Base-by-base conservation (phyloP, 2,329 filamentous ascomycete species). In the Ophiocordyceps camponoti-floridani region DNA sequence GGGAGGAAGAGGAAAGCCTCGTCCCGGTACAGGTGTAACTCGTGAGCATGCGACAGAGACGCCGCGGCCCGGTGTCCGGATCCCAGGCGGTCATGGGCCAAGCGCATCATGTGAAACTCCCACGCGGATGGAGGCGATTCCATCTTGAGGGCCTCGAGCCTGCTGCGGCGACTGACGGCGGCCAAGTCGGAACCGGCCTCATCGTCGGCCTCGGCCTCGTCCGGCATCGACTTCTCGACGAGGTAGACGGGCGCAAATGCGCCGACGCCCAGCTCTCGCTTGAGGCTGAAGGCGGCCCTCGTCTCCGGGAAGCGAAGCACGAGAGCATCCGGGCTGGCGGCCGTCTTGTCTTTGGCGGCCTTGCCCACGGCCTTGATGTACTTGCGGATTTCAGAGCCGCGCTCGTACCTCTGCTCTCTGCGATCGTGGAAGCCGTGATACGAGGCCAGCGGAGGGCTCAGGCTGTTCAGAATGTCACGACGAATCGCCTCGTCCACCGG, bases 181-280 rank as follows among this genome's bases (percentile, higher is more conserved):
- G 80, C 76, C 12, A 69, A 62, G 28, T 37, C 33, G 9, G 5
- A 14, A 5, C n/a, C 31, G 6, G 6, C 31, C 12, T 35, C 31
- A 6, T 35, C 44, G 30, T 73, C 68, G 14, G 73, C 66, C 16
- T 66, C 61, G 30, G 62, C 55, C 10, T 67, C 63, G 0, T 65
- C 63, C 30, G 71, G 67, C 0, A 65, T 64, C n/a, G 76, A 72
- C 53, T 81, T 82, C 56, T 94, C 85, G 8, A 88, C 81, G 0
- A 98, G 75, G 58, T 95, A 98, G 3, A 98, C 91, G 0, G 91
- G 89, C 0, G 89, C 91, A 62, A 93, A 98, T 1, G 91, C 91
- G 9, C 91, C 91, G 27, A 87, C 84, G 1, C 91, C 91, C 12
- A 98, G 76, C 58, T 96, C 87, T 43, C 81, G 77, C 56, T 82